These are phyloP conservation scores for Linum trigynum DNA, from an alignment of 345 rosid genomes.

Conservation along the genomic window DNA sequence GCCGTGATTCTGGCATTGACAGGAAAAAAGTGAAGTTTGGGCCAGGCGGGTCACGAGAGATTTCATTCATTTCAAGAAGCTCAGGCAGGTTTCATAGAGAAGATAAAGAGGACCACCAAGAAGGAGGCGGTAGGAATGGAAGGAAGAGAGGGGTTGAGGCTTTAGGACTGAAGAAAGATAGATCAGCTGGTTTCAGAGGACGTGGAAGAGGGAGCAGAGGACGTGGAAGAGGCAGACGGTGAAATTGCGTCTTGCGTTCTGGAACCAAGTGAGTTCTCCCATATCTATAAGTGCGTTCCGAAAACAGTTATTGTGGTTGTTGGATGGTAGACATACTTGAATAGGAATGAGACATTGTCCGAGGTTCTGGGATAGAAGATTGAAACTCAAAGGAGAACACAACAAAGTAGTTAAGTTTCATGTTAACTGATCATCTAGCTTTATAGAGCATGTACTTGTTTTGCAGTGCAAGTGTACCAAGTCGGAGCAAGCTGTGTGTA, in stretches of 20 bases:
- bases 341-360: too few relatives aligned
- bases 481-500: not conserved
- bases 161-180: constrained; percentile 48
- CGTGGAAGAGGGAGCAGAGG: constrained; percentile 17
- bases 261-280: not conserved
- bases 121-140: constrained; percentile 13
- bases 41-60: constrained; percentile 83
- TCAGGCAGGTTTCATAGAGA: constrained; percentile 42
- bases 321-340: too few relatives aligned
- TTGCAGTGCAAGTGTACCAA: not conserved
- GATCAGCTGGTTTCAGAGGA: constrained; percentile 33
- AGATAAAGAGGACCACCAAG: constrained; percentile 39
- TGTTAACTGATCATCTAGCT: not conserved
- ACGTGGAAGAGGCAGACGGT: constrained; percentile 33
- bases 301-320: too few relatives aligned
- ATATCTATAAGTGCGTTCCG: not conserved
- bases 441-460: not conserved
- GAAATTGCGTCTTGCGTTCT: not conserved
- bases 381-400: too few relatives aligned
- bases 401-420: not conserved
- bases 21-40: constrained; percentile 57
- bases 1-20: constrained; percentile 20
- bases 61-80: constrained; percentile 60
- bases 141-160: constrained; percentile 78
- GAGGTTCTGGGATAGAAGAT: too few relatives aligned